Evolutionary conservation across 768 basidiomycete species (phyloP).

Genomic region (Lactarius psammicola): DNA sequence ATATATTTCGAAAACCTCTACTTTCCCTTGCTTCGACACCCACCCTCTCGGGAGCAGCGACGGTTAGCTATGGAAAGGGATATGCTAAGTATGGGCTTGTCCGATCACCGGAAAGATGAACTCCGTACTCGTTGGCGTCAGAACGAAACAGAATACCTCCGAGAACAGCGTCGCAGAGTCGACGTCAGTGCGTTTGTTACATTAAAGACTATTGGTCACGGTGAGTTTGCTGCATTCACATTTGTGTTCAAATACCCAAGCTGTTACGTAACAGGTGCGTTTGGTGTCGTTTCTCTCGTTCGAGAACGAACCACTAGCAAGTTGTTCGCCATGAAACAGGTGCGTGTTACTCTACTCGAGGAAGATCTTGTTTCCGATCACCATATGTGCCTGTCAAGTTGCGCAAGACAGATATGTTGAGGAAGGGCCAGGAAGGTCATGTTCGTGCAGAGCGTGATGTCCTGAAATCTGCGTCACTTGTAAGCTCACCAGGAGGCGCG

Average conservation of each 20-base stretch:
- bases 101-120: constrained; percentile 65
- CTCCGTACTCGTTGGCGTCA: constrained; percentile 74
- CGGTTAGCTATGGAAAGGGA: constrained; percentile 85
- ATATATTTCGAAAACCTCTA: constrained; percentile 94
- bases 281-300: constrained; percentile 94
- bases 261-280: constrained; percentile 63
- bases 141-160: constrained; percentile 89
- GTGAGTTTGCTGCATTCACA: constrained; percentile 41
- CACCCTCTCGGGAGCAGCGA: constrained; percentile 83
- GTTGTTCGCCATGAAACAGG: constrained; percentile 97
- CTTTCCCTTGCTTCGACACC: constrained; percentile 81
- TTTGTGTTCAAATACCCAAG: constrained; percentile 19
- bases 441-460: constrained; percentile 94
- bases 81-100: constrained; percentile 70
- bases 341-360: constrained; percentile 35
- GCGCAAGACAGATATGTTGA: constrained; percentile 89
- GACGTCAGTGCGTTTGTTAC: constrained; percentile 82
- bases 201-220: constrained; percentile 93
- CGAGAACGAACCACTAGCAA: constrained; percentile 75
- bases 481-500: constrained; percentile 67
- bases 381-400: constrained; percentile 45
- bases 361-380: constrained; percentile 26
- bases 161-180: constrained; percentile 79
- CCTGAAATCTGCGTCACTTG: constrained; percentile 83
- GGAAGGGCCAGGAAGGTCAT: constrained; percentile 96